Evolutionary conservation across 345 rosid species (phyloP), one percentile per base, ranked within the genome.

Genomic region (Gossypium australe): DNA sequence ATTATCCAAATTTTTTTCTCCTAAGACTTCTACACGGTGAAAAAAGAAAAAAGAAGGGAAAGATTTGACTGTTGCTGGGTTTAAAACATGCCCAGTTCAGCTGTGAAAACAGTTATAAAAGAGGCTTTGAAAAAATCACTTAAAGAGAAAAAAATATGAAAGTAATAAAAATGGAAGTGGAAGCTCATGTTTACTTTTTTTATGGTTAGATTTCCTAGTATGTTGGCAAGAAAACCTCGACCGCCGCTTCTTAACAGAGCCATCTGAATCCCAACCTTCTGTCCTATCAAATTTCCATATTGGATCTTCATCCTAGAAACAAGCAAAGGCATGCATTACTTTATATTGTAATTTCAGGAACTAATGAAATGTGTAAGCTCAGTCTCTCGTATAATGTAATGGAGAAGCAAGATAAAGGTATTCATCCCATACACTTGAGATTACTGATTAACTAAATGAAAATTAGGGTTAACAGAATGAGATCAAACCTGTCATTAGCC

Each of bases 101-200:
- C 44, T 13, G 2, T n/a, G 65, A 61, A 61, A 61, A 27, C 3
- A 16, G 29, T 18, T 11, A 61, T 14, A 8, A 63, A 63, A 44
- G 7, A 38, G 48, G 47, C 48, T n/a, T 6, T 53, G 7, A n/a
- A 53, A n/a, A 57, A 20, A 18, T 10, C 29, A 65, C 48, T 67
- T 4, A 9, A 67, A 52, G 74, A 11, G 76, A 43, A n/a, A 49
- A 53, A 34, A 47, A 34, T 44, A 57, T 13, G 34, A 29, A 22
- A 59, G 75, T 63, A 18, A 70, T 58, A 68, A 10, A 45, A 66
- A 77, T 29, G 65, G 13, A 49, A 58, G 34, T 43, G 16, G 57
- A 63, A 48, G 70, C 89, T 86, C 76, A 86, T 87, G 75, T 72
- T 83, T 88, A 73, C 56, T 74, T 76, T 79, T 85, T 75, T 85